These are phyloP conservation scores for Penicillium expansum DNA, from an alignment of 2,329 filamentous ascomycete genomes.

Conservation along the genomic window DNA sequence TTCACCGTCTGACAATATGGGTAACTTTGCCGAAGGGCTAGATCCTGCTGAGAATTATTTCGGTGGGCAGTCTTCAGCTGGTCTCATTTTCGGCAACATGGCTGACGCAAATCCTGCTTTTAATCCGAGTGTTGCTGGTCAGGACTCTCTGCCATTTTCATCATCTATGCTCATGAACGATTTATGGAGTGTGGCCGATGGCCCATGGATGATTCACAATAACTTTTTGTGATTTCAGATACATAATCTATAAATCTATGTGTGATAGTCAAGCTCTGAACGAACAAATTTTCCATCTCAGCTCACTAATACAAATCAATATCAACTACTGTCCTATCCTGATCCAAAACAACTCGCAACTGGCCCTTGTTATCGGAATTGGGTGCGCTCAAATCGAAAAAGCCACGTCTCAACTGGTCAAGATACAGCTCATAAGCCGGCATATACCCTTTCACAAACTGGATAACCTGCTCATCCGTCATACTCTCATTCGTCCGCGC, in stretches of 20 bases:
- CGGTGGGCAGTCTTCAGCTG: slow-evolving; percentile 15
- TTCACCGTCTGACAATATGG: not conserved
- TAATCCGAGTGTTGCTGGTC: slow-evolving; percentile 8
- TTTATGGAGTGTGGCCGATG: slow-evolving; percentile 35
- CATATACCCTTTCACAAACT: slow-evolving; percentile 20
- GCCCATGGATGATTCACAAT: slow-evolving; percentile 34
- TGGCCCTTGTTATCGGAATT: slow-evolving; percentile 1
- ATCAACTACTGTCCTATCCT: slow-evolving; percentile 5
- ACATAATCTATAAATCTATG: too few relatives aligned
- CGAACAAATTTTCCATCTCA: not conserved
- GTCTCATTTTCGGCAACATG: slow-evolving; percentile 22
- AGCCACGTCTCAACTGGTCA: slow-evolving; percentile 13
- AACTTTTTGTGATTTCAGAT: slow-evolving; percentile 17
- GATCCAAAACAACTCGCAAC: slow-evolving; percentile 14
- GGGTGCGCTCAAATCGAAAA: not conserved
- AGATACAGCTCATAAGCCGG: slow-evolving; percentile 22
- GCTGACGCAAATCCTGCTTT: slow-evolving; percentile 13
- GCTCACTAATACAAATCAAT: not conserved
- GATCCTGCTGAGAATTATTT: not conserved
- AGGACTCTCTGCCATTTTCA: slow-evolving; percentile 18
- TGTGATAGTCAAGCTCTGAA: too few relatives aligned
- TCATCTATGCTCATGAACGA: slow-evolving; percentile 24
- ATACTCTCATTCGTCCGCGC: slow-evolving; percentile 8
- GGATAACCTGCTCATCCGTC: slow-evolving; percentile 18
- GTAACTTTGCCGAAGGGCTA: not conserved